Conservation (phyloP, 1,284 basidiomycete genomes). For the Boletus semigastroideus region DNA sequence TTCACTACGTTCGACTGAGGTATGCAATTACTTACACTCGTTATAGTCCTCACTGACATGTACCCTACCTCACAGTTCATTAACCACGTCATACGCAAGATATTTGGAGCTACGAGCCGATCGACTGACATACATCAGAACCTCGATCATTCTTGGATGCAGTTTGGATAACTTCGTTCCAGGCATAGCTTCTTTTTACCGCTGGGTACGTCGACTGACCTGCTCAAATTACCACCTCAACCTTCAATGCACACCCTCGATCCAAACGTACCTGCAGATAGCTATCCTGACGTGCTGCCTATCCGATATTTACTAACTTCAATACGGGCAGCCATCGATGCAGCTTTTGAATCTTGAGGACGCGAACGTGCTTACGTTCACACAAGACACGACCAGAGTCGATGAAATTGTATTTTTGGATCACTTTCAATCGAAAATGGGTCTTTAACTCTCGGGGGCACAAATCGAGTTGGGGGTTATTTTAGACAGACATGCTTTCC, state of each 20-base stretch:
- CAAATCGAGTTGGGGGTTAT: too few relatives aligned
- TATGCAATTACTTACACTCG: too few relatives aligned
- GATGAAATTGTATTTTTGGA: not conserved
- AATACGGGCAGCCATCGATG: not conserved
- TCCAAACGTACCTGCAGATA: not conserved
- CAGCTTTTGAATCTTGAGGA: not conserved
- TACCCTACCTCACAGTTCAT: too few relatives aligned
- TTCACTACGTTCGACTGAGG: too few relatives aligned
- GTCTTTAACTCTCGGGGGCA: not conserved
- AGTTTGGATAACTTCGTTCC: constrained; percentile 2
- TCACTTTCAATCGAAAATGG: not conserved
- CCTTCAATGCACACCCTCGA: not conserved
- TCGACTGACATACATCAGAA: not conserved
- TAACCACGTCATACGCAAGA: too few relatives aligned
- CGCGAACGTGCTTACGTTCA: not conserved
- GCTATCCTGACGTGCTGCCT: not conserved
- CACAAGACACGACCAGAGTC: not conserved
- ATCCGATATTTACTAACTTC: not conserved
- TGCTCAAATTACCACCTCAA: not conserved
- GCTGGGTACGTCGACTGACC: not conserved
- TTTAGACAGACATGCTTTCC: too few relatives aligned
- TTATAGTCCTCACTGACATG: too few relatives aligned
- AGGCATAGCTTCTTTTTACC: constrained; percentile 1
- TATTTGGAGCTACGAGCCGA: too few relatives aligned
- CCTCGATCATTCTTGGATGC: not conserved